Evolutionary conservation across 768 basidiomycete genomes (phyloP).

Genomic region (Asterophora parasitica): DNA sequence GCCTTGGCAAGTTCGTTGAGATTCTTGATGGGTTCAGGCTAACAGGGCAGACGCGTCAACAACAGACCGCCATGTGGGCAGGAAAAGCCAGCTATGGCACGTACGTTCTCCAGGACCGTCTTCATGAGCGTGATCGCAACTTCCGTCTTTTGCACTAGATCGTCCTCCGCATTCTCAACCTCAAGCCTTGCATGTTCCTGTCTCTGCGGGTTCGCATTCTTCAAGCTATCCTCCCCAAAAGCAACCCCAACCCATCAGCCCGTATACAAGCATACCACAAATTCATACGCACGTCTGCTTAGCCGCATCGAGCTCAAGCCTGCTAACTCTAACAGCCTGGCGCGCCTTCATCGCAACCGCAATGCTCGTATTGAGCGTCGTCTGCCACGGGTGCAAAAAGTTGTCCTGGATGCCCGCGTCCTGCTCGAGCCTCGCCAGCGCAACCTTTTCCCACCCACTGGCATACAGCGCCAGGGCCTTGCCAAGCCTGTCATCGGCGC

Average conservation of each 20-base stretch:
- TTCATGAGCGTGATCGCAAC: conserved; percentile 96
- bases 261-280: neutral
- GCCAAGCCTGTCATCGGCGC: conserved; percentile 61
- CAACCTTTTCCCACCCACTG: conserved; percentile 77
- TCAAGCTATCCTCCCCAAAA: conserved; percentile 51
- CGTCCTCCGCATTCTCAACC: conserved; percentile 91
- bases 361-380: conserved; percentile 78
- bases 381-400: conserved; percentile 84
- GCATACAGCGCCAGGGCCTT: conserved; percentile 78
- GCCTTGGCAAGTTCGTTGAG: conserved; percentile 89
- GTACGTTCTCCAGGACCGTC: conserved; percentile 94
- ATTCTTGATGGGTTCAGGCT: conserved; percentile 97
- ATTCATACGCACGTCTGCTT: conserved; percentile 61
- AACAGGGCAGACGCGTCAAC: neutral
- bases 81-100: too few species aligned
- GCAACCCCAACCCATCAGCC: neutral
- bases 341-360: conserved; percentile 90
- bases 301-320: conserved; percentile 87
- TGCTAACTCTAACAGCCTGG: conserved; percentile 70
- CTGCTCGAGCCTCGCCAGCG: conserved; percentile 74
- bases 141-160: conserved; percentile 96
- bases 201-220: conserved; percentile 65
- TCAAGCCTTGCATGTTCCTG: conserved; percentile 92
- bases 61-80: too few species aligned
- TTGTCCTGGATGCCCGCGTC: conserved; percentile 62